Evolutionary conservation across 176 grass and related monocot species (phyloP).

Genomic region (Oryza glaberrima): DNA sequence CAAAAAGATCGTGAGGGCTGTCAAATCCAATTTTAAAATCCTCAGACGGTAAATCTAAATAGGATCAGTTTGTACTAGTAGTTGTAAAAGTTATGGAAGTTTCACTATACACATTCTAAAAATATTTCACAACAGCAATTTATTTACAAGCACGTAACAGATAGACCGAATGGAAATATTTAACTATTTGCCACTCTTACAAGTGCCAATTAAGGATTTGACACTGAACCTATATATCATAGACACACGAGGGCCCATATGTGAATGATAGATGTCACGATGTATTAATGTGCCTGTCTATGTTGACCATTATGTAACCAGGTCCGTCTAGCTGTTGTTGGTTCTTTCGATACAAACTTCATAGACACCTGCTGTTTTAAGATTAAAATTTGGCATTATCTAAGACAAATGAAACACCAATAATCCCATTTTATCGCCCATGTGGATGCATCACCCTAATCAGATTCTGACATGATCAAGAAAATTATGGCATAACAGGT

Average conservation of each 20-base stretch:
- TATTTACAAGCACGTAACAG: no score
- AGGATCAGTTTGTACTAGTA: no score
- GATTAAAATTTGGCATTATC: constrained; percentile 79
- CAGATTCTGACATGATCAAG: constrained; percentile 66
- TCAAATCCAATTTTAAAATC: no score
- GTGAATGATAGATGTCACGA: not conserved
- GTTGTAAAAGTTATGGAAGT: not conserved
- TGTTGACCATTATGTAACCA: constrained; percentile 30
- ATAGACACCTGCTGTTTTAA: constrained; percentile 83
- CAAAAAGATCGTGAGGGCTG: no score
- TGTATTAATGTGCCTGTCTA: not conserved
- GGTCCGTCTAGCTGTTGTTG: constrained; percentile 80
- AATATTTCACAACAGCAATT: no score
- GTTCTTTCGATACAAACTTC: constrained; percentile 87
- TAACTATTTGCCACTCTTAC: no score
- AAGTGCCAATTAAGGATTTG: no score
- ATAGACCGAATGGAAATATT: not conserved
- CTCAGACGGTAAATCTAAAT: no score
- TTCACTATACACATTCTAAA: not conserved
- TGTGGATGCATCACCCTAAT: constrained; percentile 65
- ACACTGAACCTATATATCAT: no score
- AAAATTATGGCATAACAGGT: constrained; percentile 81
- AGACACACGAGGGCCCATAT: no score
- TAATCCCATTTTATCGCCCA: constrained; percentile 83
- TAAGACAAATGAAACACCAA: constrained; percentile 57